Evolutionary conservation across 495 filamentous ascomycete species (phyloP), one percentile per base, ranked within the genome.

Genomic region (Cercophora samala): DNA sequence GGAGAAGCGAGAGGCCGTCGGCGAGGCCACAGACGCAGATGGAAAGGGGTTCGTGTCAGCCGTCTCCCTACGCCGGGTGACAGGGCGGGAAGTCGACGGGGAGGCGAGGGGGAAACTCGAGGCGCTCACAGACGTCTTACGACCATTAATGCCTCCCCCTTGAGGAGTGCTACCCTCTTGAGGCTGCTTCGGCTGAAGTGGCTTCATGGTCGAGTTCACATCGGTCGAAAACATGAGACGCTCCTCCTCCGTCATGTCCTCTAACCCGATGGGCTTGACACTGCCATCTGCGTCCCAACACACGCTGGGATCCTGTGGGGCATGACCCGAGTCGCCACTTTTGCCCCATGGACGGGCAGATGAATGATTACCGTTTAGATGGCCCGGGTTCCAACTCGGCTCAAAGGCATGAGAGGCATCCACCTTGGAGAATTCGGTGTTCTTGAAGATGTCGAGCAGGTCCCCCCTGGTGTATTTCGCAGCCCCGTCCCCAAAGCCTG

Each of bases 131-230:
- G 92, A 96, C 15, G 85, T 79, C 77, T 94, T 96, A 62, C 93
- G 90, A 62, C 86, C 85, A 74, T 84, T 83, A 26, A 68, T 69
- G 46, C 83, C 73, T 21, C 85, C 81, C 9, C 51, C 21, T n/a
- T 78, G 80, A 42, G 76, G 75, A 25, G 83, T 79, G 52, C 79
- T 81, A 53, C 82, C 85, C 58, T 96, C 92, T 72, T 96, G 93
- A 68, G 53, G 53, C 29, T 62, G 60, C 29, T 84, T 86, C 70
- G 89, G 90, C 54, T 86, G 86, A 6, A 91, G 92, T 17, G 91
- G 90, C 77, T 97, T 98, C 55, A 97, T 80, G 23, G 92, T 88
- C 17, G 95, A 97, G 75, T 98, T 99, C 70, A 99, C 91, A 59
- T 94, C 93, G 54, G 84, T 84, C 32, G 89, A 78, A 77, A 98